Evolutionary conservation across 805 yeast species (phyloP).

Genomic region (Nakazawaea ambrosiae): DNA sequence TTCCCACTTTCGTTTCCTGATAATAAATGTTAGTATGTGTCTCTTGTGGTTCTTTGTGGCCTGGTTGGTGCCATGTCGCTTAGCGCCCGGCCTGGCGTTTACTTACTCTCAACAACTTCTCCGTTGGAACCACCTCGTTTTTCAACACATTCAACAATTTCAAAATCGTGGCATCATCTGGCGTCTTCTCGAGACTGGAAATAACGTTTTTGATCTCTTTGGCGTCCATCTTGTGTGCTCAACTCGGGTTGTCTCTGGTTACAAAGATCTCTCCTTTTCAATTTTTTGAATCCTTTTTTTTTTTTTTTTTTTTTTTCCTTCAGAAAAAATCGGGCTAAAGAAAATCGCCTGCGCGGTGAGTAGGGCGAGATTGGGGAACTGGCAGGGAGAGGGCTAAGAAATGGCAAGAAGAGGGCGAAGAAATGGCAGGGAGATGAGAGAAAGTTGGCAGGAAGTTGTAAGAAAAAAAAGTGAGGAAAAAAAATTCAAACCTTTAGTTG

Average conservation of each 20-base stretch:
- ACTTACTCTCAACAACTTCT: constrained; percentile 61
- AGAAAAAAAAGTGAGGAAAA: no score
- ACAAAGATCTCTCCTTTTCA: not conserved
- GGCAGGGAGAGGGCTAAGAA: no score
- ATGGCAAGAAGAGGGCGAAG: no score
- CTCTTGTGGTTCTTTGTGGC: not conserved
- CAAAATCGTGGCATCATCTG: constrained; percentile 54
- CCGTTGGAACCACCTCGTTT: constrained; percentile 75
- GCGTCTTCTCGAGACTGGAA: constrained; percentile 66
- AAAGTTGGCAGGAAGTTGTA: no score
- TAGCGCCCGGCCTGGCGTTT: not conserved
- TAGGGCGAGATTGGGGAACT: no score
- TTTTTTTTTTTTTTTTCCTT: no score
- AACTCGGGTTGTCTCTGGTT: not conserved
- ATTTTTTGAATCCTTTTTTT: no score
- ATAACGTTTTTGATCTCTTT: constrained; percentile 67
- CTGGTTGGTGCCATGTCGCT: not conserved
- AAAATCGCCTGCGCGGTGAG: no score
- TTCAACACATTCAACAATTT: constrained; percentile 62
- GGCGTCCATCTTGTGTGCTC: constrained; percentile 53
- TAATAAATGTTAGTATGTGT: not conserved
- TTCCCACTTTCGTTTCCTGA: constrained; percentile 90
- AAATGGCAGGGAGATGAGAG: no score
- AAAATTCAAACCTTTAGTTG: no score
- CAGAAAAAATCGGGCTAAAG: no score